phyloP scores from a whole-genome alignment of 2,329 filamentous ascomycete species.

The Tolypocladium sp. region DNA sequence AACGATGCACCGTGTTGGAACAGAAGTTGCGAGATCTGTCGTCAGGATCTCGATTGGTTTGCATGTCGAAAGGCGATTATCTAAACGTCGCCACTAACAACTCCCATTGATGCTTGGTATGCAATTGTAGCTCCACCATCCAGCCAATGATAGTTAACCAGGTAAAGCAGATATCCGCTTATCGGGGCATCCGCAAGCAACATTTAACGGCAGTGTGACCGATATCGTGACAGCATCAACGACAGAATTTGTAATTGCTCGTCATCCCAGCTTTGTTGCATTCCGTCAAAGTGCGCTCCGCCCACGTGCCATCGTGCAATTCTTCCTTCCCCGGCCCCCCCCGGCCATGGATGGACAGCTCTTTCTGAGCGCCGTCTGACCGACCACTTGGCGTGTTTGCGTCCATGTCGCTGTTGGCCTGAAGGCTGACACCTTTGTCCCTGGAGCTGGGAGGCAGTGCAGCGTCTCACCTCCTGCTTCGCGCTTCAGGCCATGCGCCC shows the following conservation, averaged over 20 bases:
- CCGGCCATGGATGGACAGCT: background rate
- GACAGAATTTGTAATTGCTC: background rate
- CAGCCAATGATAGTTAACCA: background rate
- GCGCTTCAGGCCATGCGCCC: slow-evolving; percentile 69
- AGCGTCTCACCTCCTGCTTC: slow-evolving; percentile 12
- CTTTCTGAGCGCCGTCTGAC: background rate
- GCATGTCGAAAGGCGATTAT: too few species aligned
- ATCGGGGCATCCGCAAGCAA: background rate
- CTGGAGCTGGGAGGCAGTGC: background rate
- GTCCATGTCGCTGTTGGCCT: background rate
- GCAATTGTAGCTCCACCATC: background rate
- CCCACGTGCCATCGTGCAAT: background rate
- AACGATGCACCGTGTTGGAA: background rate
- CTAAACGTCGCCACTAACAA: background rate
- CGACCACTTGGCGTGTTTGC: background rate
- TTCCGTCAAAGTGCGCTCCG: background rate
- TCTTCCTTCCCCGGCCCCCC: background rate
- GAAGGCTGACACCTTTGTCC: background rate
- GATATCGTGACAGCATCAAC: too few species aligned
- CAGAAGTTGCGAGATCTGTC: background rate
- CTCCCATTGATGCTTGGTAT: background rate
- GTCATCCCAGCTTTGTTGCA: background rate
- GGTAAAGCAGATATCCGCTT: background rate
- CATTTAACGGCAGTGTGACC: background rate
- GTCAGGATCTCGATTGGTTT: background rate